These are phyloP conservation scores for Anthoceros angustus DNA, from an alignment of 225 moss, liverwort and hornwort genomes.

Conservation along the genomic window DNA sequence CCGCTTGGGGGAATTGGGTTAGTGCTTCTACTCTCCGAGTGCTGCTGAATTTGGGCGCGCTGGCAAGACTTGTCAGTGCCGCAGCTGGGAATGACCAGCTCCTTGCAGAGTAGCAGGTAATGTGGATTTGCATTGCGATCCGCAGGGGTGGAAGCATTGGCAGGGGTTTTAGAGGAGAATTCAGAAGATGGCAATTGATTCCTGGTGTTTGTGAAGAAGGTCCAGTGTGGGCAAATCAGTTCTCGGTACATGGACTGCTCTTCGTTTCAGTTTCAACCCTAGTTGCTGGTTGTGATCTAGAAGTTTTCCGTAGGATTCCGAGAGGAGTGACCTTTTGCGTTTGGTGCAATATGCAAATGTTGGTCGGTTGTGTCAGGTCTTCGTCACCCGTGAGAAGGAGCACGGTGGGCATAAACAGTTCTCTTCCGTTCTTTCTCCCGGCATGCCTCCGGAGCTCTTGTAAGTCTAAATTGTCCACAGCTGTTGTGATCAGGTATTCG, in stretches of 20 bases:
- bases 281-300: too few relatives aligned
- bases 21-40: conserved; percentile 9
- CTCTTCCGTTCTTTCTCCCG: conserved; percentile 76
- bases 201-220: conserved; percentile 90
- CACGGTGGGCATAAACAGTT: conserved; percentile 43
- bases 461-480: not conserved
- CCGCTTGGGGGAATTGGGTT: conserved; percentile 98
- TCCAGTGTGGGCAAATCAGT: conserved; percentile 80
- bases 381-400: conserved; percentile 57
- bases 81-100: not conserved
- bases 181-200: conserved; percentile 84
- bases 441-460: conserved; percentile 29
- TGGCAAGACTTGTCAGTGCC: not conserved
- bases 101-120: not conserved
- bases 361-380: conserved; percentile 35
- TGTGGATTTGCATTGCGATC: not conserved
- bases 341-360: not conserved
- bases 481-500: not conserved
- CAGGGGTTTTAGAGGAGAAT: conserved; percentile 92
- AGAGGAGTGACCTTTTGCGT: not conserved
- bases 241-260: conserved; percentile 37
- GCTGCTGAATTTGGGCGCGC: not conserved
- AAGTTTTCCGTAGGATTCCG: not conserved
- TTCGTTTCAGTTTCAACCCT: not conserved
- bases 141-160: conserved; percentile 97